These are phyloP conservation scores for Nigrospora oryzae DNA, from an alignment of 2,329 filamentous ascomycete species.

Conservation along the genomic window DNA sequence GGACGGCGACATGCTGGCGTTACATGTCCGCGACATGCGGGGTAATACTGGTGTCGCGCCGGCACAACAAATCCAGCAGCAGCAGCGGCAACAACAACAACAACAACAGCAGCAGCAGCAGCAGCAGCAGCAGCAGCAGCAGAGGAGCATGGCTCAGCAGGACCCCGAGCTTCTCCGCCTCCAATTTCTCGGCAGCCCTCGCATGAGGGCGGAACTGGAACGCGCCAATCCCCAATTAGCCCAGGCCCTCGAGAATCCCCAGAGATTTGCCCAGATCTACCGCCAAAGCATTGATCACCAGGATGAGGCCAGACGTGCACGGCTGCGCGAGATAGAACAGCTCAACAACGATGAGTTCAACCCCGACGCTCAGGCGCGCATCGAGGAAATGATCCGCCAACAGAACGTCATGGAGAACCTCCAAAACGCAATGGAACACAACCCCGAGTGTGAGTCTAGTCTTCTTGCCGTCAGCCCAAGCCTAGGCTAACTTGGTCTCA, in stretches of 20 bases:
- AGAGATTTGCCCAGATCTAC: conserved; percentile 67
- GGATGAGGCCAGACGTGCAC: conserved; percentile 63
- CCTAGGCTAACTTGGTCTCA: conserved; percentile 24
- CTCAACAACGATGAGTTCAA: conserved; percentile 95
- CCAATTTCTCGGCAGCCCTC: conserved; percentile 72
- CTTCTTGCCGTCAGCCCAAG: background rate
- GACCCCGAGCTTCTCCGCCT: conserved; percentile 78
- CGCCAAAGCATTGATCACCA: conserved; percentile 61
- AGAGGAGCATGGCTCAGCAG: conserved; percentile 32
- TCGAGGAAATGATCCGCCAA: conserved; percentile 95
- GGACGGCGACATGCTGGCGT: conserved; percentile 86
- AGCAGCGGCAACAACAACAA: conserved; percentile 18
- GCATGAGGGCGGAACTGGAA: conserved; percentile 61
- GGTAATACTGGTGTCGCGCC: conserved; percentile 32
- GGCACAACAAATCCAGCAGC: conserved; percentile 25
- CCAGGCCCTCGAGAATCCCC: conserved; percentile 65
- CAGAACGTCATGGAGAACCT: conserved; percentile 91
- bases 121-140: conserved; percentile 20
- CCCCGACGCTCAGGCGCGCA: conserved; percentile 79
- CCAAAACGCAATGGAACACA: conserved; percentile 94
- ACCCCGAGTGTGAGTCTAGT: conserved; percentile 73
- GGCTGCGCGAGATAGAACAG: conserved; percentile 73
- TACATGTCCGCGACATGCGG: conserved; percentile 63
- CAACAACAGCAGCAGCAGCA: conserved; percentile 18
- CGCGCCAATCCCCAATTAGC: conserved; percentile 70